phyloP scores from a whole-genome alignment of 2,329 filamentous ascomycete genomes.

The Akanthomyces dipterigenus region DNA sequence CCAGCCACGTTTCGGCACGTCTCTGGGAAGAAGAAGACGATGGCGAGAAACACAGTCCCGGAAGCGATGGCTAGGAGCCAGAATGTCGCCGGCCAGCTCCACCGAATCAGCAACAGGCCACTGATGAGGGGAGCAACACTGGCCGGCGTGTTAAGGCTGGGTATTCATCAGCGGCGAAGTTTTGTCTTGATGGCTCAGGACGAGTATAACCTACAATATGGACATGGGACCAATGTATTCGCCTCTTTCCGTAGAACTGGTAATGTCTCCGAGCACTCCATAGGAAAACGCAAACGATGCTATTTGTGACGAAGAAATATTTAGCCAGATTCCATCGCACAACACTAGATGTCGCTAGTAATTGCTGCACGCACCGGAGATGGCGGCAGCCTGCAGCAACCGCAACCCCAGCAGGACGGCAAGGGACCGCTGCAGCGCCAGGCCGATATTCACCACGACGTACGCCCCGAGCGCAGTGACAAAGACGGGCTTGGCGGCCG shows the following conservation, averaged over 20 bases:
- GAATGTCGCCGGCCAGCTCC: not conserved
- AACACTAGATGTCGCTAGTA: not conserved
- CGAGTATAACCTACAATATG: not conserved
- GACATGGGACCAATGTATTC: slow-evolving; percentile 24
- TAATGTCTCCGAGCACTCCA: slow-evolving; percentile 49
- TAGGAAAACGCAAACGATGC: slow-evolving; percentile 44
- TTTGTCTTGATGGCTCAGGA: too few relatives aligned
- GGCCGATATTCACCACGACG: slow-evolving; percentile 34
- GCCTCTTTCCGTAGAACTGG: slow-evolving; percentile 47
- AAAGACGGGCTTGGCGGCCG: slow-evolving; percentile 41
- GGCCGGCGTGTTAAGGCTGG: not conserved
- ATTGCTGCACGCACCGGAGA: slow-evolving; percentile 18
- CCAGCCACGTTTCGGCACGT: not conserved
- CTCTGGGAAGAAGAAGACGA: not conserved
- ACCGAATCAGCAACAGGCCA: not conserved
- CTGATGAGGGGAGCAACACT: slow-evolving; percentile 2
- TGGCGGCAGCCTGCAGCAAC: slow-evolving; percentile 41
- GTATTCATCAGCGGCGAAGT: too few relatives aligned
- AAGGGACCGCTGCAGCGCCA: slow-evolving; percentile 34
- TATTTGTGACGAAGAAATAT: not conserved
- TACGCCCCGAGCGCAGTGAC: slow-evolving; percentile 37
- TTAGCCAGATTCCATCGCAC: not conserved
- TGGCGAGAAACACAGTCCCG: not conserved
- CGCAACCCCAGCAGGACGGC: slow-evolving; percentile 37
- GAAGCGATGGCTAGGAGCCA: not conserved